These are phyloP conservation scores for Ambispora gerdemannii DNA, from an alignment of 192 early-diverging fungal genomes.

Conservation along the genomic window DNA sequence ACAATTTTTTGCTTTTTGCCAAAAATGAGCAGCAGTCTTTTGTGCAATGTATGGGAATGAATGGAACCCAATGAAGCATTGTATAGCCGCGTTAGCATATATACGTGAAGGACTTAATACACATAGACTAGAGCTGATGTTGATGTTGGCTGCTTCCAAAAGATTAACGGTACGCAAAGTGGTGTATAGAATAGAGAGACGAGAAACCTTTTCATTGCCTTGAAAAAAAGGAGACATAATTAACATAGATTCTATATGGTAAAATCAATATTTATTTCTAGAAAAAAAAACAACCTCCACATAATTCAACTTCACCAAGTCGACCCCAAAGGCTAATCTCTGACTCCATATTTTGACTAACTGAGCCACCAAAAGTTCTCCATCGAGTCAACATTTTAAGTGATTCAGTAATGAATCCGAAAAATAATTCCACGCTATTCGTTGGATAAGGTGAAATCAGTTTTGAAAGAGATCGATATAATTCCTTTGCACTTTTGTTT, in stretches of 20 bases:
- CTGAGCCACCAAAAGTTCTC: slow-evolving; percentile 3
- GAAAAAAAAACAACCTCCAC: slow-evolving; percentile 18
- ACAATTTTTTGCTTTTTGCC: slow-evolving; percentile 12
- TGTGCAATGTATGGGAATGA: slow-evolving; percentile 15
- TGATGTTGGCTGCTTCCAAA: slow-evolving; percentile 3
- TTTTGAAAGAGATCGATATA: slow-evolving; percentile 13
- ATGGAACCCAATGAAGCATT: slow-evolving; percentile 24
- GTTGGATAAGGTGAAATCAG: background rate
- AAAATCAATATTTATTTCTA: background rate
- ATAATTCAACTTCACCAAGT: slow-evolving; percentile 26
- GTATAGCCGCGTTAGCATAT: slow-evolving; percentile 25
- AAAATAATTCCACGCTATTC: slow-evolving; percentile 1
- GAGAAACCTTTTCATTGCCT: slow-evolving; percentile 25
- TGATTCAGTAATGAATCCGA: slow-evolving; percentile 21
- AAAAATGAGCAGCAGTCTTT: slow-evolving; percentile 17
- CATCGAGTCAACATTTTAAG: slow-evolving; percentile 17
- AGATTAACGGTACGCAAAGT: slow-evolving; percentile 24
- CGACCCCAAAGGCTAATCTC: slow-evolving; percentile 14
- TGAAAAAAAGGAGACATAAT: background rate
- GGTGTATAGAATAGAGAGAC: slow-evolving; percentile 24
- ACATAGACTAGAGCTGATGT: background rate
- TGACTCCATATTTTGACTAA: background rate
- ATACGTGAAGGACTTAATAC: slow-evolving; percentile 24
- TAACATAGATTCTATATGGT: no score
- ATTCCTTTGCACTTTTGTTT: slow-evolving; percentile 12